Percentiles rank a stretch among this genome's conserved stretches.
Conservation (phyloP, 2,329 filamentous ascomycete genomes). For the Fusarium albidum region DNA sequence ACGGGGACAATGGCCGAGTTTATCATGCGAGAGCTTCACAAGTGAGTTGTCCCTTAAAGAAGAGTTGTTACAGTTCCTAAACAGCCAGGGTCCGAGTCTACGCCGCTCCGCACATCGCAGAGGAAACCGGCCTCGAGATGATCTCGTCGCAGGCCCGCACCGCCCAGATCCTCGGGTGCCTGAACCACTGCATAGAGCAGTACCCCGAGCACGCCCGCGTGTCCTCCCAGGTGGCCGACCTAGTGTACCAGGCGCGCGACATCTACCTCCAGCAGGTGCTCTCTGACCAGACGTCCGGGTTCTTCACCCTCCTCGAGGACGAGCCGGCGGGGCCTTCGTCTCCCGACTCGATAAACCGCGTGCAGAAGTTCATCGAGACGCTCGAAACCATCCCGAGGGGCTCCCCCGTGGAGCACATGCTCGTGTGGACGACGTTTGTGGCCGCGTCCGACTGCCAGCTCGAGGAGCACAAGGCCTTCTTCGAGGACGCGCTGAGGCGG, state of each 20-base stretch:
- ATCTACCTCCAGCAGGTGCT: constrained; percentile 82
- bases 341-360: constrained; percentile 23
- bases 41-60: constrained; percentile 21
- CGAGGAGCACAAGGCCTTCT: constrained; percentile 38
- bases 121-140: constrained; percentile 35
- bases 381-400: constrained; percentile 29
- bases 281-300: constrained; percentile 24
- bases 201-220: constrained; percentile 79
- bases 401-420: constrained; percentile 35
- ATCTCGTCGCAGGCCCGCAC: constrained; percentile 35
- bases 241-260: constrained; percentile 83
- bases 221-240: constrained; percentile 78
- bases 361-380: constrained; percentile 38
- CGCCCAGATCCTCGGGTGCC: constrained; percentile 32
- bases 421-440: constrained; percentile 41
- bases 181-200: constrained; percentile 60
- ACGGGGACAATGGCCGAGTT: constrained; percentile 30
- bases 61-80: fast-evolving
- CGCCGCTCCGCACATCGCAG: constrained; percentile 34
- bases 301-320: constrained; percentile 11
- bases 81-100: constrained; percentile 33
- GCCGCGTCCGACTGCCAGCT: constrained; percentile 37
- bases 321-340: background rate
- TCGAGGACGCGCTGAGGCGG: constrained; percentile 21
- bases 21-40: constrained; percentile 37